phyloP scores from a whole-genome alignment of 768 basidiomycete species.

The Pholiota microspora region DNA sequence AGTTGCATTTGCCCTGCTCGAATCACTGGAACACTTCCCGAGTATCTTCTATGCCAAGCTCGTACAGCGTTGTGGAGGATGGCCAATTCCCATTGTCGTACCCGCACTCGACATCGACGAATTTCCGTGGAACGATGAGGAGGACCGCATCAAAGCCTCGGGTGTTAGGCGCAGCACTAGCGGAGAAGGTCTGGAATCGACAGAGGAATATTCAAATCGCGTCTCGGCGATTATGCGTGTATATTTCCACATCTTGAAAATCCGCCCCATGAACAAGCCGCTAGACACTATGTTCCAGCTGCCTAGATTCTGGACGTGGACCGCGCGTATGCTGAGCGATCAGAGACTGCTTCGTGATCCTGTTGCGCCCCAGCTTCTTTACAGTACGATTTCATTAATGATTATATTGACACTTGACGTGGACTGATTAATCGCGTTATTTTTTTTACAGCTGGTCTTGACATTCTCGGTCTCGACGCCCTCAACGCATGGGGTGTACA shows the following conservation, averaged over 20 bases:
- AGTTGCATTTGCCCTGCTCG: constrained; percentile 70
- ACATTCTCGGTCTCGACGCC: constrained; percentile 65
- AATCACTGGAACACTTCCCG: constrained; percentile 54
- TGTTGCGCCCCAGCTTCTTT: constrained; percentile 66
- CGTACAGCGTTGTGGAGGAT: constrained; percentile 85
- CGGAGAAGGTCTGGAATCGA: constrained; percentile 47
- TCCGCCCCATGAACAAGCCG: constrained; percentile 35
- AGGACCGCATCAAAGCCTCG: constrained; percentile 45
- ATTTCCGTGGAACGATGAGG: constrained; percentile 39
- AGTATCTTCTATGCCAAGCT: constrained; percentile 83
- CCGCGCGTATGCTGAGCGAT: constrained; percentile 59
- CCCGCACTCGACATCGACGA: constrained; percentile 52
- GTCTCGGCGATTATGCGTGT: constrained; percentile 81
- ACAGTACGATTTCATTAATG: constrained; percentile 44
- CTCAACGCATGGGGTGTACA: constrained; percentile 70
- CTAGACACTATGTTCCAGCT: constrained; percentile 56
- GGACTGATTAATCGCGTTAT: background rate
- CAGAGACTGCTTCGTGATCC: constrained; percentile 50
- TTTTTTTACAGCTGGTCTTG: constrained; percentile 54
- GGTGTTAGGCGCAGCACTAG: constrained; percentile 49
- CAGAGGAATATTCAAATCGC: constrained; percentile 61
- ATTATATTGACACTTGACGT: constrained; percentile 2
- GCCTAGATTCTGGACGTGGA: constrained; percentile 70
- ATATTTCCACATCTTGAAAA: constrained; percentile 73
- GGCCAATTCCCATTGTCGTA: constrained; percentile 72